Base-by-base conservation (phyloP, 495 filamentous ascomycete species). In the Astrocystis sublimbata region DNA sequence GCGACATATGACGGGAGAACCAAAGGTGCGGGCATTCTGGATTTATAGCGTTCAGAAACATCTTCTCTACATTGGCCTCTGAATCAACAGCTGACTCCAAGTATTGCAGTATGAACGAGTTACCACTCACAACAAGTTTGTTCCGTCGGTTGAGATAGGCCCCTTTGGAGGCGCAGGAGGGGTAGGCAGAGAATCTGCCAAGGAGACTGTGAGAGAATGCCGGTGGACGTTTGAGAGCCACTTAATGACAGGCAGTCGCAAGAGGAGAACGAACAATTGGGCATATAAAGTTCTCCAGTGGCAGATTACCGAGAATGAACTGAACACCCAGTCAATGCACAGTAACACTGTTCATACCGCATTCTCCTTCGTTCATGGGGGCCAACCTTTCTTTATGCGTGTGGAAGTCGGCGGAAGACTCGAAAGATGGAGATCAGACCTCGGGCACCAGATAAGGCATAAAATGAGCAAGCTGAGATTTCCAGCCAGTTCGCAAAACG, bases 191-290 rank as follows among this genome's bases (percentile, higher is more conserved):
- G 59, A 61, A 30, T 46, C 43, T 8, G 7, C 38, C 17, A 61
- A 61, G 35, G 19, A 19, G 2, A 54, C 23, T 5, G 21, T 61
- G 19, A 42, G 50, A 47, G 59, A 61, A 38, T 54, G 59, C 33
- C 59, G 59, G 13, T 61, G 59, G 59, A 61, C 17, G 35, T 61
- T 61, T 35, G 47, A 53, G 31, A 47, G 59, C 23, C 50, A 61
- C 13, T 36, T 61, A 21, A 54, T 41, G 49, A 31, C 49, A 26
- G 30, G 52, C n/a, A 30, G 24, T 6, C 60, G 51, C 13, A 54
- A 62, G 38, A 54, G 51, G 42, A 43, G 60, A 19, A 45, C 21
- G 43, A 59, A 55, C 30, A 63, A 42, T 43, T 63, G 61, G 61
- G 54, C 54, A 45, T 63, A 57, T 43, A 63, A 57, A 31, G 46